phyloP scores from a whole-genome alignment of 1,284 basidiomycete species.

The Paramarasmius palmivorus region DNA sequence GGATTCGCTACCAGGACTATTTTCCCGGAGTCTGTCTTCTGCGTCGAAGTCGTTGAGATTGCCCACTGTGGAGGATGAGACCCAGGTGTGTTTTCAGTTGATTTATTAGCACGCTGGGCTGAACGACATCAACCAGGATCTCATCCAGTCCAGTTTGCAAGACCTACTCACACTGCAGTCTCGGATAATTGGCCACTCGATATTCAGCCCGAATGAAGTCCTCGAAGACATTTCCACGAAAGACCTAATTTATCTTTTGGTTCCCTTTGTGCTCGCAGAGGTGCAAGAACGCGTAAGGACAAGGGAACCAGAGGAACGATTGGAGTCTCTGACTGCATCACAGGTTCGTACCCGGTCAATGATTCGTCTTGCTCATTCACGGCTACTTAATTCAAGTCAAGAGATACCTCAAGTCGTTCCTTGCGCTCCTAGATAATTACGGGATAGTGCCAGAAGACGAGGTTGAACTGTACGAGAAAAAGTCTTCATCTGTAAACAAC shows the following conservation, averaged over 20 bases:
- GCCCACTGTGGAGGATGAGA: slow-evolving; percentile 47
- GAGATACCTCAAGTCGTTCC: slow-evolving; percentile 60
- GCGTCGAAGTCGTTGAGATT: slow-evolving; percentile 45
- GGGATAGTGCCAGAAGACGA: slow-evolving; percentile 68
- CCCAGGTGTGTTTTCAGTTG: slow-evolving; percentile 41
- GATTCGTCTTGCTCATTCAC: slow-evolving; percentile 2
- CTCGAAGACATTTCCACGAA: slow-evolving; percentile 84
- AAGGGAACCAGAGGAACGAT: slow-evolving; percentile 57
- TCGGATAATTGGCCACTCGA: slow-evolving; percentile 57
- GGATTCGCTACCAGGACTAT: slow-evolving; percentile 11
- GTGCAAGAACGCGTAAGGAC: slow-evolving; percentile 67
- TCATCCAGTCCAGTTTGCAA: slow-evolving; percentile 52
- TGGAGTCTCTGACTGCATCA: slow-evolving; percentile 53
- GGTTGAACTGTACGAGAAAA: slow-evolving; percentile 50
- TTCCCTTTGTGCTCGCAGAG: slow-evolving; percentile 75
- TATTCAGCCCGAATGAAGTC: slow-evolving; percentile 87
- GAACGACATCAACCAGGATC: slow-evolving; percentile 41
- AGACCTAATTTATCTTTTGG: slow-evolving; percentile 79
- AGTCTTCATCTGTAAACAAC: slow-evolving; percentile 54
- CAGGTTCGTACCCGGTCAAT: slow-evolving; percentile 48
- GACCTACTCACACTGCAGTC: slow-evolving; percentile 54
- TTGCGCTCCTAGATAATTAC: slow-evolving; percentile 65
- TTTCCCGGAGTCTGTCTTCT: slow-evolving; percentile 18
- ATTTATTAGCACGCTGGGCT: background rate
- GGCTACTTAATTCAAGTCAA: slow-evolving; percentile 31